Evolutionary conservation across 2,329 filamentous ascomycete species (phyloP).

Genomic region (Tolypocladium amazonense): DNA sequence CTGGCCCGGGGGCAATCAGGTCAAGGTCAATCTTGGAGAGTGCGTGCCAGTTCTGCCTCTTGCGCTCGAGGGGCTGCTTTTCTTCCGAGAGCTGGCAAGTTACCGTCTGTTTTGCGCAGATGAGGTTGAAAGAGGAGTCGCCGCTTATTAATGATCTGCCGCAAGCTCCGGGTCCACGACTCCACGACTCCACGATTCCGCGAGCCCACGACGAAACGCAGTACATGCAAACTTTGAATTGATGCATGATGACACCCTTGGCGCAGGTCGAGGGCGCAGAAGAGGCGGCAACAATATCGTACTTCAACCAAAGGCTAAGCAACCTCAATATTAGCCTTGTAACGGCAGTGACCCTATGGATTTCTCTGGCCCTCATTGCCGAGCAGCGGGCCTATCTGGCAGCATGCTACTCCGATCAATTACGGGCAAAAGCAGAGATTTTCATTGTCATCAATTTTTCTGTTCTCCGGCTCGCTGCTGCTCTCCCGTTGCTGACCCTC

Average conservation of each 20-base stretch:
- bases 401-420: neutral
- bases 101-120: too few relatives aligned
- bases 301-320: too few relatives aligned
- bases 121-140: slow-evolving; percentile 1
- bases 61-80: neutral
- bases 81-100: neutral
- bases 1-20: neutral
- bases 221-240: too few relatives aligned
- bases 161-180: neutral
- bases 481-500: neutral
- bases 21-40: neutral
- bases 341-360: too few relatives aligned
- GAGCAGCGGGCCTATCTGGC: too few relatives aligned
- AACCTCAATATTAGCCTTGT: too few relatives aligned
- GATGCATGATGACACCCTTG: too few relatives aligned
- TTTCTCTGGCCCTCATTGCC: too few relatives aligned
- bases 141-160: neutral
- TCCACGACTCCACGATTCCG: neutral
- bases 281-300: too few relatives aligned
- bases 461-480: neutral
- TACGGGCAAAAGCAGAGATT: neutral
- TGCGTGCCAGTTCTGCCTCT: neutral
- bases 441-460: neutral
- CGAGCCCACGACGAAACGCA: too few relatives aligned
- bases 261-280: too few relatives aligned